A percentile compares a stretch with the other conserved stretches of the same genome.
Conservation (phyloP, 805 yeast genomes). For the Pichia sporocuriosa region DNA sequence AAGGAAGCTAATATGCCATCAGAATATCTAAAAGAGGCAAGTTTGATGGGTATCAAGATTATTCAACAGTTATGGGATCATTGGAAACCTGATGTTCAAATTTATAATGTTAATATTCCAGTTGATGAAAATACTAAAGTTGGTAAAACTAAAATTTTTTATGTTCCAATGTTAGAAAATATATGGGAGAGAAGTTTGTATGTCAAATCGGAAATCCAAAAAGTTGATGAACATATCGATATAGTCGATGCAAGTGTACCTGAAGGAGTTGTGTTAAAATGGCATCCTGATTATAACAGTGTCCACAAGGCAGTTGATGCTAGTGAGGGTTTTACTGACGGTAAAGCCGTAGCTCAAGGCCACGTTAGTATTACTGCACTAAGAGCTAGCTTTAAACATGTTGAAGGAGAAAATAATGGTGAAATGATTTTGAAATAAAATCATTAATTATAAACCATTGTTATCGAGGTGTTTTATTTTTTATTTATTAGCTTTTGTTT, state of each 20-base stretch:
- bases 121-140: slow-evolving; percentile 45
- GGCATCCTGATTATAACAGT: slow-evolving; percentile 78
- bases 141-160: slow-evolving; percentile 55
- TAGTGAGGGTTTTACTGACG: slow-evolving; percentile 51
- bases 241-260: slow-evolving; percentile 42
- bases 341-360: slow-evolving; percentile 59
- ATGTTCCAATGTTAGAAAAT: slow-evolving; percentile 77
- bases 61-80: slow-evolving; percentile 49
- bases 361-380: slow-evolving; percentile 62
- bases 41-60: slow-evolving; percentile 57
- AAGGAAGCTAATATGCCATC: slow-evolving; percentile 40
- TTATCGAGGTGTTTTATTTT: no score
- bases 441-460: no score
- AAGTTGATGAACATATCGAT: slow-evolving; percentile 24
- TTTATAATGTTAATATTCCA: slow-evolving; percentile 84
- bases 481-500: no score
- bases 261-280: slow-evolving; percentile 48
- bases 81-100: slow-evolving; percentile 56
- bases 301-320: slow-evolving; percentile 49
- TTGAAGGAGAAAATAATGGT: slow-evolving; percentile 42
- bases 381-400: slow-evolving; percentile 60
- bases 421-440: slow-evolving; percentile 41
- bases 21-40: slow-evolving; percentile 52
- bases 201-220: slow-evolving; percentile 11
- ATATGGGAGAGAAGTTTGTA: slow-evolving; percentile 50